Conservation (phyloP, 768 basidiomycete species). For the Ephemerocybe angulata region DNA sequence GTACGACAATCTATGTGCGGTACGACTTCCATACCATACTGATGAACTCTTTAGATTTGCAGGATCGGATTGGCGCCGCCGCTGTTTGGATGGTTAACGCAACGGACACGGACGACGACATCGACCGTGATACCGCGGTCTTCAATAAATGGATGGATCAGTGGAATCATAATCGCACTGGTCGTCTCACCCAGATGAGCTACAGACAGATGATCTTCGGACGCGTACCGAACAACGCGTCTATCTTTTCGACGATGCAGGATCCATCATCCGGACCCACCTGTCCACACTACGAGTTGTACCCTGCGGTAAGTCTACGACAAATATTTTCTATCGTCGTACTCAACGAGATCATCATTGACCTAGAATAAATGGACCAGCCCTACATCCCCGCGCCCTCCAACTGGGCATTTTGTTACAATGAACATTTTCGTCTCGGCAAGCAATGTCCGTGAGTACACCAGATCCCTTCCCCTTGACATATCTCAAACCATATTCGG, state of each 20-base stretch:
- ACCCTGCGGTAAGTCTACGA: not conserved
- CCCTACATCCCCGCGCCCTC: not conserved
- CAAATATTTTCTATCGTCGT: too few relatives aligned
- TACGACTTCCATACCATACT: too few relatives aligned
- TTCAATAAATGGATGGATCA: not conserved
- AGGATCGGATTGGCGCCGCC: not conserved
- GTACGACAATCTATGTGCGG: too few relatives aligned
- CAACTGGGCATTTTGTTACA: not conserved
- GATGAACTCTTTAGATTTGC: too few relatives aligned
- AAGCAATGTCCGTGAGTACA: not conserved
- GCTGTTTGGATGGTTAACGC: not conserved
- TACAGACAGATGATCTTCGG: not conserved
- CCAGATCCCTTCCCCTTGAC: not conserved
- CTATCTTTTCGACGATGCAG: not conserved
- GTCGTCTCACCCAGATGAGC: not conserved
- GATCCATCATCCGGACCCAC: conserved; percentile 8
- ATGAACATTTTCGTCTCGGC: not conserved
- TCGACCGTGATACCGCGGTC: not conserved
- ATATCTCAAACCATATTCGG: not conserved
- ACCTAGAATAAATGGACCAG: not conserved
- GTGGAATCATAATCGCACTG: not conserved
- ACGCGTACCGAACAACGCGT: not conserved
- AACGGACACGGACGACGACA: not conserved
- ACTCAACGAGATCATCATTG: too few relatives aligned
- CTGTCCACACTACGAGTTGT: conserved; percentile 6